These are phyloP conservation scores for Zelopaecilomyces penicillatus DNA, from an alignment of 2,329 filamentous ascomycete species.

Conservation along the genomic window DNA sequence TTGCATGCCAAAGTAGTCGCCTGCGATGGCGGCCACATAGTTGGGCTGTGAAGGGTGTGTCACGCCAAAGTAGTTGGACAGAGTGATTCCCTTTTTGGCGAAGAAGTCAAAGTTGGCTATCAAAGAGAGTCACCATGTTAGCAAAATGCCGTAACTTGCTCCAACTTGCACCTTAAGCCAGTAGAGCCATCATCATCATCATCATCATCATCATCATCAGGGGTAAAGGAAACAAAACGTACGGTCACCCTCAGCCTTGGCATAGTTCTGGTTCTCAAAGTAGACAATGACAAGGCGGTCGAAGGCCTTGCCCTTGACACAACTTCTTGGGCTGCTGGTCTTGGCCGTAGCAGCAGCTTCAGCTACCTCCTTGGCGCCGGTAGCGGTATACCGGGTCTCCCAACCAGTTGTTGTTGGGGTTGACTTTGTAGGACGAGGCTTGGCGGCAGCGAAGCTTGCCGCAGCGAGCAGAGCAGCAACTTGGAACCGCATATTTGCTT, in stretches of 20 bases:
- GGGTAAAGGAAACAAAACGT: slow-evolving; percentile 14
- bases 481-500: slow-evolving; percentile 11
- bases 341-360: slow-evolving; percentile 52
- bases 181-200: too few relatives aligned
- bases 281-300: slow-evolving; percentile 66
- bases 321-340: slow-evolving; percentile 50
- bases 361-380: slow-evolving; percentile 40
- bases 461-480: slow-evolving; percentile 16
- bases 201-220: not conserved
- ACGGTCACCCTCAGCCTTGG: slow-evolving; percentile 55
- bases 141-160: too few relatives aligned
- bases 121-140: not conserved
- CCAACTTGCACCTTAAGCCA: too few relatives aligned
- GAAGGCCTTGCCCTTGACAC: slow-evolving; percentile 64
- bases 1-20: slow-evolving; percentile 66
- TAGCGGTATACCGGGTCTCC: slow-evolving; percentile 42
- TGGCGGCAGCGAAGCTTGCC: slow-evolving; percentile 18
- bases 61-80: slow-evolving; percentile 42
- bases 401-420: slow-evolving; percentile 15
- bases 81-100: slow-evolving; percentile 21
- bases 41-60: slow-evolving; percentile 72
- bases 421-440: not conserved
- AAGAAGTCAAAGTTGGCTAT: slow-evolving; percentile 21
- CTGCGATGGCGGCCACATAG: slow-evolving; percentile 59
- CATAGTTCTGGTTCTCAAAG: slow-evolving; percentile 69